These are phyloP conservation scores for Globisporangium splendens DNA, from an alignment of 352 stramenopile species.

Conservation along the genomic window DNA sequence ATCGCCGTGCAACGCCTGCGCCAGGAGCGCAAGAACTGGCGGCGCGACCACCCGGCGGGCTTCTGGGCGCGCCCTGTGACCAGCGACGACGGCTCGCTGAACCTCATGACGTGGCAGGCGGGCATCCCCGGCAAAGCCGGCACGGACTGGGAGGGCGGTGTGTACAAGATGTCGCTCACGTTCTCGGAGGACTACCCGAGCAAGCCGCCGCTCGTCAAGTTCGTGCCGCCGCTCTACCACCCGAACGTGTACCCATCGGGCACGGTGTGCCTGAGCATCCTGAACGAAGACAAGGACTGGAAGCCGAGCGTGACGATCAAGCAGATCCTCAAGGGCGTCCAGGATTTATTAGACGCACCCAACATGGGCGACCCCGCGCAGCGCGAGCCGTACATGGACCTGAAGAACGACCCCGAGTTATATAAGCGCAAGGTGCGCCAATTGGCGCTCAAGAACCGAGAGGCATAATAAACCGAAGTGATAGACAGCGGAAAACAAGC, in stretches of 20 bases:
- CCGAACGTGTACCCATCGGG: slow-evolving; percentile 96
- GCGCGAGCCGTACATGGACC: slow-evolving; percentile 83
- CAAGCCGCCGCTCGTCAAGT: slow-evolving; percentile 98
- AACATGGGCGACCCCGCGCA: slow-evolving; percentile 89
- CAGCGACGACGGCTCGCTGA: slow-evolving; percentile 93
- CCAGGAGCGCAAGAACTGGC: slow-evolving; percentile 94
- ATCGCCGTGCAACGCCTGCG: slow-evolving; percentile 89
- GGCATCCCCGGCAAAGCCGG: slow-evolving; percentile 94
- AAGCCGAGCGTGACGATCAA: slow-evolving; percentile 96
- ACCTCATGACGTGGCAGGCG: slow-evolving; percentile 97
- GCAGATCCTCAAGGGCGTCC: slow-evolving; percentile 98
- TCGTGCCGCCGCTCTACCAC: slow-evolving; percentile 97
- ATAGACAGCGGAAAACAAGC: not conserved
- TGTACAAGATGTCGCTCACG: slow-evolving; percentile 96
- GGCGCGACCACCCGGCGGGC: slow-evolving; percentile 92
- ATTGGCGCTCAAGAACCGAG: slow-evolving; percentile 82
- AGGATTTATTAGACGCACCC: slow-evolving; percentile 84
- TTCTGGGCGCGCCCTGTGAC: slow-evolving; percentile 95
- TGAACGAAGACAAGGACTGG: slow-evolving; percentile 99
- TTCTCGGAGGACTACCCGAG: slow-evolving; percentile 98
- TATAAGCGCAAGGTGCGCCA: slow-evolving; percentile 86
- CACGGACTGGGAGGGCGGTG: slow-evolving; percentile 96
- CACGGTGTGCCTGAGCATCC: slow-evolving; percentile 97
- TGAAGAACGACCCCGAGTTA: slow-evolving; percentile 87
- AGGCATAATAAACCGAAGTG: slow-evolving; percentile 38